Evolutionary conservation across 1,284 basidiomycete genomes (phyloP).

Genomic region (Ustilago trichophora): DNA sequence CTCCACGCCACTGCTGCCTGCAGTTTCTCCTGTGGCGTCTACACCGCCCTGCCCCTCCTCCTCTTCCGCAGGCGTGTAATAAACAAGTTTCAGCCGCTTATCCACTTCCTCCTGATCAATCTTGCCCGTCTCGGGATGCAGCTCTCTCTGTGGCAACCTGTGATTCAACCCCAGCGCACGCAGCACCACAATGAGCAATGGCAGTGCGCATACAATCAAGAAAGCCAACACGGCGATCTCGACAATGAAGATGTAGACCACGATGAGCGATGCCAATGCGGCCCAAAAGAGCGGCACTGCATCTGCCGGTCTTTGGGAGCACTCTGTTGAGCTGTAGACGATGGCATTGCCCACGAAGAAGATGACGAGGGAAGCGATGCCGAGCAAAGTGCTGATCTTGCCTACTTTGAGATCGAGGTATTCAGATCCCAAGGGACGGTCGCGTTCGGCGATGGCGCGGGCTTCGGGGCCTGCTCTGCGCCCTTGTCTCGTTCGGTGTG

Average conservation of each 20-base stretch:
- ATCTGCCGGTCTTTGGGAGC: conserved; percentile 48
- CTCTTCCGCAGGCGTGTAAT: conserved; percentile 49
- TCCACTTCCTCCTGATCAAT: conserved; percentile 51
- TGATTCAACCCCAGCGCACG: conserved; percentile 48
- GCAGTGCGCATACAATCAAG: conserved; percentile 52
- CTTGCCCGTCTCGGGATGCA: conserved; percentile 53
- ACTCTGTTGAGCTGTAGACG: conserved; percentile 53
- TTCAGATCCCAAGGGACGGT: conserved; percentile 44
- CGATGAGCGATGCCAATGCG: conserved; percentile 39
- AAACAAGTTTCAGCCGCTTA: conserved; percentile 47
- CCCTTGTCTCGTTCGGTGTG: conserved; percentile 47
- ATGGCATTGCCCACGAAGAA: conserved; percentile 59
- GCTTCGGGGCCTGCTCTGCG: conserved; percentile 42
- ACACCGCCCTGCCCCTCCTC: conserved; percentile 6
- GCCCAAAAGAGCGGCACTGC: conserved; percentile 53
- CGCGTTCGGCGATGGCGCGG: conserved; percentile 40
- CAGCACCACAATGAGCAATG: conserved; percentile 46
- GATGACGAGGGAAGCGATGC: conserved; percentile 47
- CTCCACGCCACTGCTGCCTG: too few species aligned
- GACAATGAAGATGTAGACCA: conserved; percentile 54
- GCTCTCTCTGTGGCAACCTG: conserved; percentile 33
- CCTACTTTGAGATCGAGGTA: conserved; percentile 43
- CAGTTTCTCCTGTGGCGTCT: background rate
- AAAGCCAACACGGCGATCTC: conserved; percentile 52
- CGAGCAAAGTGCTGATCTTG: conserved; percentile 47